A percentile compares a stretch with the other conserved stretches of the same genome.
Evolutionary conservation across 2,329 filamentous ascomycete genomes (phyloP).

Genomic region (Huntiella moniliformis): DNA sequence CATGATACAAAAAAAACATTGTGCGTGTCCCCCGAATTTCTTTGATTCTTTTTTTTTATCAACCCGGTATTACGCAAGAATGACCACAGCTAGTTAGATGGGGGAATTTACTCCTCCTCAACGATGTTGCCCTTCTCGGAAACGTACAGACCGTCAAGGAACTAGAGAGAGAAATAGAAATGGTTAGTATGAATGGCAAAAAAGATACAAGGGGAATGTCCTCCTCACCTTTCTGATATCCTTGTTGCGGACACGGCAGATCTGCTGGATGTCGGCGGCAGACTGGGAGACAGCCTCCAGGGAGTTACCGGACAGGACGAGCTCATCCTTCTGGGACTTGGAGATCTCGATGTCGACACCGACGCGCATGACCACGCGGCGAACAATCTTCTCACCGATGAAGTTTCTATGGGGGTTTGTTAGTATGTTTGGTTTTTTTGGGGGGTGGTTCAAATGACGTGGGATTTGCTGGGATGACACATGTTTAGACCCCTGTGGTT

Average conservation of each 20-base stretch:
- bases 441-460: no score
- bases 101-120: slow-evolving; percentile 37
- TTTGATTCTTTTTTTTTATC: no score
- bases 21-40: no score
- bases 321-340: slow-evolving; percentile 92
- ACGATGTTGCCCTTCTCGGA: slow-evolving; percentile 95
- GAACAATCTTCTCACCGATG: slow-evolving; percentile 98
- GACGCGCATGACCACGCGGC: slow-evolving; percentile 69
- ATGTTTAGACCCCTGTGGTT: neutral
- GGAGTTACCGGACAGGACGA: slow-evolving; percentile 81
- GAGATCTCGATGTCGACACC: slow-evolving; percentile 85
- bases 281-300: slow-evolving; percentile 95
- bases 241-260: slow-evolving; percentile 99
- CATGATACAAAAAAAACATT: no score
- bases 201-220: no score
- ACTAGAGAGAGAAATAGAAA: slow-evolving; percentile 30
- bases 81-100: slow-evolving; percentile 1
- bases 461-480: neutral
- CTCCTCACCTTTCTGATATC: slow-evolving; percentile 98
- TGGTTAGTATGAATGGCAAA: slow-evolving; percentile 16
- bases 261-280: slow-evolving; percentile 98
- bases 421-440: slow-evolving; percentile 17
- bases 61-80: no score
- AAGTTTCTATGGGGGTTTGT: slow-evolving; percentile 52
- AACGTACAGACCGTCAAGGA: slow-evolving; percentile 99